Base-by-base conservation (phyloP, 2,329 filamentous ascomycete genomes). In the Chalara sp. region DNA sequence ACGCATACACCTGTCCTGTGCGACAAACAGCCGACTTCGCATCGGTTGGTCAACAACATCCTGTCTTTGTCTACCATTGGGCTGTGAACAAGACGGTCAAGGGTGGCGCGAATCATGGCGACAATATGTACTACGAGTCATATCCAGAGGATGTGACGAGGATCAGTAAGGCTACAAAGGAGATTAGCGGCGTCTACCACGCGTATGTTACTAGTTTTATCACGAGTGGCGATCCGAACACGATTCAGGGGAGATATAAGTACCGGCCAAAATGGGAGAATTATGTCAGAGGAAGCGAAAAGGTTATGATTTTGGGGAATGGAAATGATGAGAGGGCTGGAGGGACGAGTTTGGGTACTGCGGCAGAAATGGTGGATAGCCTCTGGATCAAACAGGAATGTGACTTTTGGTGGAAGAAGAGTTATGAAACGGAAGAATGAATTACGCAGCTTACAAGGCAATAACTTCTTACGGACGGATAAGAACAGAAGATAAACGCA, bases 1-100 rank as follows among this genome's bases (percentile, higher is more conserved):
- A 82, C 60, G 80, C 80, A 0, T 84, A 84, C 59, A 76, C 83
- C 46, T 80, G 76, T 41, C 81, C 81, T 1, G 78, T 84, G 0
- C 69, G 83, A 5, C 78, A 83, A 62, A 80, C 78, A 1, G 80
- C 77, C 0, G 68, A 76, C 51, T 67, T 71, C 28, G 62, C 60
- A 21, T 28, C 42, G n/a, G 21, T 21, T 21, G 21, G 31, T 11
- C 47, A 53, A 30, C 43, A 49, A 11, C 43, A 44, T 4, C 56
- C 53, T 57, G 76, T 70, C 1, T 79, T 76, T 56, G 68, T 81
- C 2, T 84, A 83, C 63, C 77, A 81, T 61, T 84, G 73, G 67
- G 79, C 80, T 0, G 69, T 78, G 4, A 70, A 70, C 31, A 48
- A 53, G 41, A 61, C 55, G 6, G 53, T 59, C 12, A 53, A 55